phyloP scores from a whole-genome alignment of 106 monocot species.

The Dendrobium chrysotoxum region DNA sequence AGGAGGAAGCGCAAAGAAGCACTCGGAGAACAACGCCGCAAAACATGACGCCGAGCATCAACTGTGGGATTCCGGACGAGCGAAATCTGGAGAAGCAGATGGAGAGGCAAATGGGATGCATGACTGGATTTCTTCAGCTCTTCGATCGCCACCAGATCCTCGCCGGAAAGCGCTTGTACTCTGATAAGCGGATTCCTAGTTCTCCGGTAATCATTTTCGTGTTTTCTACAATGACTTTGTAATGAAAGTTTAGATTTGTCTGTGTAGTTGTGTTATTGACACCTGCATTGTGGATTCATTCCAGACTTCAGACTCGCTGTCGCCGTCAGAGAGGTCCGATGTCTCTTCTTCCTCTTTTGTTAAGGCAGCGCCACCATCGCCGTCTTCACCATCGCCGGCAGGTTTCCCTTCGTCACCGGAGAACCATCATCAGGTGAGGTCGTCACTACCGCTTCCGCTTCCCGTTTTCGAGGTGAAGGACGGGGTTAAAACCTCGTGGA shows the following conservation, averaged over 20 bases:
- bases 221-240: neutral
- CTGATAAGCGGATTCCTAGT: slow-evolving; percentile 33
- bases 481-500: slow-evolving; percentile 48
- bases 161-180: slow-evolving; percentile 40
- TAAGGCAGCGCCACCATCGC: slow-evolving; percentile 16
- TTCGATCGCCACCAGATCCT: slow-evolving; percentile 76
- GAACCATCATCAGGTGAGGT: slow-evolving; percentile 11
- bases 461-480: slow-evolving; percentile 51
- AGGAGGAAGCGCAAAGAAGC: neutral
- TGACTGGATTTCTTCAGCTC: slow-evolving; percentile 84
- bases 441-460: slow-evolving; percentile 18
- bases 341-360: slow-evolving; percentile 26
- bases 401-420: slow-evolving; percentile 25
- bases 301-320: slow-evolving; percentile 48
- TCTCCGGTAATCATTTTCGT: slow-evolving; percentile 28
- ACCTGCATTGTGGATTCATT: slow-evolving; percentile 2
- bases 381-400: neutral
- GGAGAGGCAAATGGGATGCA: slow-evolving; percentile 86
- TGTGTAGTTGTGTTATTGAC: neutral
- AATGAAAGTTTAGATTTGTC: neutral
- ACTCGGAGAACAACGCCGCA: neutral
- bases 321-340: slow-evolving; percentile 78
- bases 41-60: slow-evolving; percentile 21
- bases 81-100: slow-evolving; percentile 33
- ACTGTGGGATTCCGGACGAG: neutral